Conservation (phyloP, 805 yeast species). For the Lipomyces orientalis region DNA sequence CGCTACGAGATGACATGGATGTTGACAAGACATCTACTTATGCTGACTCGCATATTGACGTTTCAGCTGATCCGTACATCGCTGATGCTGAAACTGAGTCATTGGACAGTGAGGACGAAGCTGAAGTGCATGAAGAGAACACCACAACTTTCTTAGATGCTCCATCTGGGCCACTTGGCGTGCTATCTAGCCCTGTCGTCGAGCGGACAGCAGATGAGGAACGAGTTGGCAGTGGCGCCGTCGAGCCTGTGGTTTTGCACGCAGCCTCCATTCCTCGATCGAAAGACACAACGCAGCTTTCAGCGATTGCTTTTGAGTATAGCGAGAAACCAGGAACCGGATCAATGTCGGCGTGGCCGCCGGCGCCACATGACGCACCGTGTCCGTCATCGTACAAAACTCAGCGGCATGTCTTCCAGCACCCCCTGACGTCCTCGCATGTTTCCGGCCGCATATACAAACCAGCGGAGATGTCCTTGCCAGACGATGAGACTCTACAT, state of each 20-base stretch:
- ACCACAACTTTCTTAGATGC: not conserved
- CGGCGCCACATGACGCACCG: not conserved
- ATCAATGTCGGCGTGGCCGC: not conserved
- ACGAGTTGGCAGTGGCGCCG: not conserved
- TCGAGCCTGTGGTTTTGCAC: not conserved
- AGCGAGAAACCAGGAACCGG: not conserved
- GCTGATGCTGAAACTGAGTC: not conserved
- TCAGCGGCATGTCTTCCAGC: not conserved
- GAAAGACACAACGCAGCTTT: not conserved
- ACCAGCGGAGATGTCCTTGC: not conserved
- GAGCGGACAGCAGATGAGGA: not conserved
- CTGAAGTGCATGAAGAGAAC: not conserved
- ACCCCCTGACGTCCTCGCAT: not conserved
- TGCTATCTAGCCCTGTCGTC: not conserved
- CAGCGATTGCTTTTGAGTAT: not conserved
- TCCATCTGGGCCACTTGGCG: not conserved
- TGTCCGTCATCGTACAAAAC: not conserved
- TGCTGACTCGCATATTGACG: not conserved
- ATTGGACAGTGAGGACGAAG: not conserved
- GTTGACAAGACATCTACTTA: not conserved
- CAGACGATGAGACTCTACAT: not conserved
- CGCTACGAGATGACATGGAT: slow-evolving; percentile 22
- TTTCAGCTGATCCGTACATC: not conserved
- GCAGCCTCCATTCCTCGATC: not conserved
- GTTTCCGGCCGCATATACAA: not conserved